Evolutionary conservation across 176 grass and related monocot species (phyloP).

Genomic region (Poa pratensis): DNA sequence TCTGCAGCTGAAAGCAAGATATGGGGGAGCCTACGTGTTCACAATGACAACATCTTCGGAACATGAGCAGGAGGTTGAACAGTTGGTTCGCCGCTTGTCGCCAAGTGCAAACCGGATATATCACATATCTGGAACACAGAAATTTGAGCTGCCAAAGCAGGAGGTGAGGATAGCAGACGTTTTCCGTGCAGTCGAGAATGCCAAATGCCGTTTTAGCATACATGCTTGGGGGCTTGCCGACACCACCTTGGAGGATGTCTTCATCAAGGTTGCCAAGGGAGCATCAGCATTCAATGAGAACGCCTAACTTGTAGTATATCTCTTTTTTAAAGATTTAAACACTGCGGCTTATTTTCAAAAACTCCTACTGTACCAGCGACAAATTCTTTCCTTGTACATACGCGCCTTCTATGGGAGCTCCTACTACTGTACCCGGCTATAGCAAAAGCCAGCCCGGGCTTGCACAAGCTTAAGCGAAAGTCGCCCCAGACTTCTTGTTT

Average conservation of each 20-base stretch:
- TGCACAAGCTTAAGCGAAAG: no score
- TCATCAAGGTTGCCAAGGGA: constrained; percentile 42
- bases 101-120: constrained; percentile 30
- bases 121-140: constrained; percentile 49
- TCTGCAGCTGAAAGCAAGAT: constrained; percentile 51
- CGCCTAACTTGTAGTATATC: neutral
- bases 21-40: constrained; percentile 44
- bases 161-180: constrained; percentile 36
- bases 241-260: constrained; percentile 45
- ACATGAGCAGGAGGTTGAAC: constrained; percentile 38
- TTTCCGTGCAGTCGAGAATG: constrained; percentile 43
- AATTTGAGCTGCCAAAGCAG: constrained; percentile 53
- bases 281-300: neutral
- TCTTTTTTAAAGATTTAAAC: no score
- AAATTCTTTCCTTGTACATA: no score
- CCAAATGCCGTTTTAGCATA: constrained; percentile 32
- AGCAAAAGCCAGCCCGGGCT: no score
- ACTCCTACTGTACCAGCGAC: no score
- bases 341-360: no score
- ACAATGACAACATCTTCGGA: constrained; percentile 19
- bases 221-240: constrained; percentile 44
- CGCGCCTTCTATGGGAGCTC: no score
- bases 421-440: no score
- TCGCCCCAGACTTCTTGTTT: no score
- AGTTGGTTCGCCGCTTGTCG: constrained; percentile 26